Conservation (phyloP, 1,284 basidiomycete genomes). For the Melanopsichium pennsylvanicum region DNA sequence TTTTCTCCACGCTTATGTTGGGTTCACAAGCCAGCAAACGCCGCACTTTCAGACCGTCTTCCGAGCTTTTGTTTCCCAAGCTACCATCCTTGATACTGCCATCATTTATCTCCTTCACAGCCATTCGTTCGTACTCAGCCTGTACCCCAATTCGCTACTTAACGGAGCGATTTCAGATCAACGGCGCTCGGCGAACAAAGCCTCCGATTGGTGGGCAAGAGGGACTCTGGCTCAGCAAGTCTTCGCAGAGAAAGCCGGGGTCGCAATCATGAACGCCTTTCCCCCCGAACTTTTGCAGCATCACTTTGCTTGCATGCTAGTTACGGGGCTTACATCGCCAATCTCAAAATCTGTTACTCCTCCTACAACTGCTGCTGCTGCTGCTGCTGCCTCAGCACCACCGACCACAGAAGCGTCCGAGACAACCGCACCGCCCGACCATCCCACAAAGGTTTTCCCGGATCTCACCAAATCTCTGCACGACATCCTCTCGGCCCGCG, state of each 20-base stretch:
- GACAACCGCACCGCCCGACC: constrained; percentile 9
- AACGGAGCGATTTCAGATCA: no score
- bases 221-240: no score
- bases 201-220: no score
- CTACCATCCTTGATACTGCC: no score
- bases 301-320: constrained; percentile 60
- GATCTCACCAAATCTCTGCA: constrained; percentile 41
- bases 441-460: constrained; percentile 31
- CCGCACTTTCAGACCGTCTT: background rate
- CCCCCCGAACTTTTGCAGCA: constrained; percentile 59
- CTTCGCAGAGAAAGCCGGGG: no score
- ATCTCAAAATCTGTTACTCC: constrained; percentile 5
- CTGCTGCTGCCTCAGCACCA: background rate
- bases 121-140: no score
- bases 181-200: no score
- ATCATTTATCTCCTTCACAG: background rate
- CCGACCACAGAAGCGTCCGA: background rate
- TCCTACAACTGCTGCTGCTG: constrained; percentile 4
- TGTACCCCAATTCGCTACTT: no score
- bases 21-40: constrained; percentile 26
- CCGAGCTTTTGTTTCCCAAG: constrained; percentile 9
- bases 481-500: constrained; percentile 46
- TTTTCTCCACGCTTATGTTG: background rate
- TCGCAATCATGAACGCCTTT: constrained; percentile 58
- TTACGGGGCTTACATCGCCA: constrained; percentile 50